A percentile compares a stretch with the other conserved stretches of the same genome.
phyloP scores from a whole-genome alignment of 2,329 filamentous ascomycete species.

The Simplicillium aogashimaense region DNA sequence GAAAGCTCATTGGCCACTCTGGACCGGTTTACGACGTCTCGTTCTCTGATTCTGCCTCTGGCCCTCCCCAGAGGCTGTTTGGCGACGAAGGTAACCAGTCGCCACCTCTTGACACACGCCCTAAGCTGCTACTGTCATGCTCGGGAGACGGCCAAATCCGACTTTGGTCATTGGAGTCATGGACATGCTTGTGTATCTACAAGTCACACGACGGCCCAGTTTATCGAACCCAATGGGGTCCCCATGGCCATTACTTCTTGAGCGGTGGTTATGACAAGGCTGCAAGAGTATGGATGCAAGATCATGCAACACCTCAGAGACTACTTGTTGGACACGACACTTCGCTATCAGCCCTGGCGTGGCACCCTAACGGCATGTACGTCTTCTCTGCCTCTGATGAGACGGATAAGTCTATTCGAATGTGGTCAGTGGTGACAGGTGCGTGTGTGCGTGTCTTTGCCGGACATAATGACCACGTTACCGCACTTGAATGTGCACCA shows the following conservation, averaged over 20 bases:
- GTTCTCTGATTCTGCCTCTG: slow-evolving; percentile 66
- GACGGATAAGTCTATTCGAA: slow-evolving; percentile 80
- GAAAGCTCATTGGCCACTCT: slow-evolving; percentile 77
- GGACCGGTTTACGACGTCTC: slow-evolving; percentile 82
- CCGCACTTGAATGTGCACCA: slow-evolving; percentile 72
- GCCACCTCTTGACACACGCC: slow-evolving; percentile 37
- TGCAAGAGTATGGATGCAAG: slow-evolving; percentile 83
- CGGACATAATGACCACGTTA: slow-evolving; percentile 82
- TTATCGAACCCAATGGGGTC: slow-evolving; percentile 81
- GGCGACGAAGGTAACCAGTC: slow-evolving; percentile 34
- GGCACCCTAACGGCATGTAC: slow-evolving; percentile 91
- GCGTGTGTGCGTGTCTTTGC: slow-evolving; percentile 85
- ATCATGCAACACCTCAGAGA: slow-evolving; percentile 80
- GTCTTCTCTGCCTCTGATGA: slow-evolving; percentile 86
- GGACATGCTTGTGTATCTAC: slow-evolving; percentile 88
- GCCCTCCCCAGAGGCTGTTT: slow-evolving; percentile 37
- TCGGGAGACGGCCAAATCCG: slow-evolving; percentile 83
- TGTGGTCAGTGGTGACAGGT: slow-evolving; percentile 92
- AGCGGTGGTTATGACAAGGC: slow-evolving; percentile 84
- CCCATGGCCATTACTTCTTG: slow-evolving; percentile 90
- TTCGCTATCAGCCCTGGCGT: slow-evolving; percentile 81
- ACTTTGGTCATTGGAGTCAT: slow-evolving; percentile 86
- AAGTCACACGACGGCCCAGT: slow-evolving; percentile 87
- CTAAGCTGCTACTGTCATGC: slow-evolving; percentile 75
- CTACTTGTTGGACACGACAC: slow-evolving; percentile 89